Evolutionary conservation across 2,329 filamentous ascomycete genomes (phyloP).

Genomic region (Pseudogymnoascus sp.): DNA sequence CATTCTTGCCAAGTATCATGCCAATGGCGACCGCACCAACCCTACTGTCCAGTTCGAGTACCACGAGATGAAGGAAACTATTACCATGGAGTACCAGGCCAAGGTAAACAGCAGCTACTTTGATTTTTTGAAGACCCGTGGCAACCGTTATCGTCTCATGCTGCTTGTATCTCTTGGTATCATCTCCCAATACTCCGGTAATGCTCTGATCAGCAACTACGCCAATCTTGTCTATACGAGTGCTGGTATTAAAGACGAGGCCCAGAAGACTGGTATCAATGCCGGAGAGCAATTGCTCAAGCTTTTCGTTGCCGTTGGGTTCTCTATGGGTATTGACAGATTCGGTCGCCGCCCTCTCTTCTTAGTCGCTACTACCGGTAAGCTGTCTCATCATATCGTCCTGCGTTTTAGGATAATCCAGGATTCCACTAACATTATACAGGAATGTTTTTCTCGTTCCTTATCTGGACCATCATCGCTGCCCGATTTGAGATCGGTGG

Average conservation of each 20-base stretch:
- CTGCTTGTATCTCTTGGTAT: conserved; percentile 57
- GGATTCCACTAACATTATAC: conserved; percentile 21
- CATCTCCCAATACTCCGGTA: conserved; percentile 63
- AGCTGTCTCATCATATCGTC: not conserved
- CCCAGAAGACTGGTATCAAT: conserved; percentile 26
- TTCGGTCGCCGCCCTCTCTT: conserved; percentile 51
- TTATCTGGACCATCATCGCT: conserved; percentile 43
- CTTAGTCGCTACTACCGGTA: conserved; percentile 30
- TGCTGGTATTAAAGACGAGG: conserved; percentile 46
- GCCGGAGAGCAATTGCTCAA: conserved; percentile 30
- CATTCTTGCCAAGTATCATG: conserved; percentile 46
- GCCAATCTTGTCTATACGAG: conserved; percentile 55
- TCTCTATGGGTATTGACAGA: conserved; percentile 48
- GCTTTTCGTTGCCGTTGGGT: conserved; percentile 49
- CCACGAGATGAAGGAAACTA: conserved; percentile 14
- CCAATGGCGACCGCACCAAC: conserved; percentile 41
- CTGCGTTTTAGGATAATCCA: not conserved
- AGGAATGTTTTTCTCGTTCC: conserved; percentile 38
- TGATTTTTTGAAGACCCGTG: conserved; percentile 44
- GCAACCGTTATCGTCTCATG: conserved; percentile 57
- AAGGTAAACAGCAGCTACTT: conserved; percentile 46
- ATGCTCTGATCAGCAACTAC: conserved; percentile 61
- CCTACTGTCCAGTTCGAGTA: conserved; percentile 40
- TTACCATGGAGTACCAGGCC: conserved; percentile 29
- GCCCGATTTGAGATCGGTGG: conserved; percentile 37